Conservation (phyloP, 352 stramenopile species). For the Phytophthora hibernalis region DNA sequence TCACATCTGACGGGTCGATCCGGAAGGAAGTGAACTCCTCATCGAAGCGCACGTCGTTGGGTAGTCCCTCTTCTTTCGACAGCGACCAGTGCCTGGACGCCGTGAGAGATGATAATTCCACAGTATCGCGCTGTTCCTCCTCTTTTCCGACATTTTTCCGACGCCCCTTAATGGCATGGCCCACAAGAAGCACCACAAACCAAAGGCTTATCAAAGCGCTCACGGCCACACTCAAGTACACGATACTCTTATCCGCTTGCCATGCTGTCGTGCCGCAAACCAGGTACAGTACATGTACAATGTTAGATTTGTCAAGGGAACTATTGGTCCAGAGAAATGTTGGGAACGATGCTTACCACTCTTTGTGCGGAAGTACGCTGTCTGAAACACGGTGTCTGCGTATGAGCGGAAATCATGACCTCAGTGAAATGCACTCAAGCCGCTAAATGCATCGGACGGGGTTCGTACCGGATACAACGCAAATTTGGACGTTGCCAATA, state of each 20-base stretch:
- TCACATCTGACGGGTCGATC: slow-evolving; percentile 47
- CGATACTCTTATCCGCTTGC: slow-evolving; percentile 20
- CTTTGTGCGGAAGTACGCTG: slow-evolving; percentile 22
- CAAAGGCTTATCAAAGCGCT: slow-evolving; percentile 46
- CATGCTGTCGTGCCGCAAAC: slow-evolving; percentile 15
- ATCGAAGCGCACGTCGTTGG: slow-evolving; percentile 45
- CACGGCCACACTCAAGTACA: slow-evolving; percentile 38
- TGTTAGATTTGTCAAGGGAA: background rate
- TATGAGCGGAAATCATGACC: background rate
- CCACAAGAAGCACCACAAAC: slow-evolving; percentile 40
- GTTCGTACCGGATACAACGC: slow-evolving; percentile 40
- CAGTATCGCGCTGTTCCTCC: slow-evolving; percentile 22
- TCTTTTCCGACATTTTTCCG: slow-evolving; percentile 14
- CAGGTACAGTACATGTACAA: too few species aligned
- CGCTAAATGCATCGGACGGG: background rate
- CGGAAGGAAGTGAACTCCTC: slow-evolving; percentile 36
- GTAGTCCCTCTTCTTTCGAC: slow-evolving; percentile 33
- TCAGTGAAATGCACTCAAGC: background rate
- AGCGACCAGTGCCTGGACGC: slow-evolving; percentile 37
- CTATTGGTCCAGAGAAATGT: background rate
- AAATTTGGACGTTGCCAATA: slow-evolving; percentile 38
- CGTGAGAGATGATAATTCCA: slow-evolving; percentile 29
- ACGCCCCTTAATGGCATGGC: slow-evolving; percentile 26
- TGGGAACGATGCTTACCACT: slow-evolving; percentile 21
- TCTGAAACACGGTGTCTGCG: slow-evolving; percentile 26